Conservation (phyloP, 352 stramenopile genomes). For the Globisporangium lucens region DNA sequence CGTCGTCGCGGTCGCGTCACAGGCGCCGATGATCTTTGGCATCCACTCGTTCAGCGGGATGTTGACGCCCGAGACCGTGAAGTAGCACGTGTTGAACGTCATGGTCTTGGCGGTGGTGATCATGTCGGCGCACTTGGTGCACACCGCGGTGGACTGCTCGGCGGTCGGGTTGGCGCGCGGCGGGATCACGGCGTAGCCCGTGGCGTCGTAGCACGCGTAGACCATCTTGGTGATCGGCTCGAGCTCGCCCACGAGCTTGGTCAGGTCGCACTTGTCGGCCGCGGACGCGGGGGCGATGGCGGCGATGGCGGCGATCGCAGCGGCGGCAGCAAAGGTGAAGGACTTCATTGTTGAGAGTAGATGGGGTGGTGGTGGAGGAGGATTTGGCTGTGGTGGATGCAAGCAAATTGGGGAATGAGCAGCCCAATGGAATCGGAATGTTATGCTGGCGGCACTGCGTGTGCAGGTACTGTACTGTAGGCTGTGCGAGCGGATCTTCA, state of each 20-base stretch:
- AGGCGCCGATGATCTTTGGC: slow-evolving; percentile 2
- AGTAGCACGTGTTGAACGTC: slow-evolving; percentile 14
- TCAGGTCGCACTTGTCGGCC: neutral
- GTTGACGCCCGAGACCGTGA: slow-evolving; percentile 11
- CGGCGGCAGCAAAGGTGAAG: slow-evolving; percentile 2
- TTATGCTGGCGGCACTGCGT: neutral
- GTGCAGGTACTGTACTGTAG: neutral
- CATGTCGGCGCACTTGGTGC: slow-evolving; percentile 11
- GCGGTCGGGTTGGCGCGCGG: slow-evolving; percentile 12
- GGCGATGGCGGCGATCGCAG: neutral
- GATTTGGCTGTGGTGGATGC: slow-evolving; percentile 1
- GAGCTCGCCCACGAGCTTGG: slow-evolving; percentile 1
- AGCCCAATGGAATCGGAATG: neutral
- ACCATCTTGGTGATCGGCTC: slow-evolving; percentile 3
- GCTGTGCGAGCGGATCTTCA: neutral
- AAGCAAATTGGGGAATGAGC: slow-evolving; percentile 10
- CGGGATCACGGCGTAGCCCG: slow-evolving; percentile 11
- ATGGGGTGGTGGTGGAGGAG: neutral
- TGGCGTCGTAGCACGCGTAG: slow-evolving; percentile 10
- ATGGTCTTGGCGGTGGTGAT: slow-evolving; percentile 12
- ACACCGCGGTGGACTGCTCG: slow-evolving; percentile 5
- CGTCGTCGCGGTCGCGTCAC: neutral
- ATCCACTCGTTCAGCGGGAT: slow-evolving; percentile 13
- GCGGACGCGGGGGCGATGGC: slow-evolving; percentile 1
- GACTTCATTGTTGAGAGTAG: slow-evolving; percentile 9